phyloP scores from a whole-genome alignment of 148 eudicot genomes.

The Amaranthus hypochondriacus region DNA sequence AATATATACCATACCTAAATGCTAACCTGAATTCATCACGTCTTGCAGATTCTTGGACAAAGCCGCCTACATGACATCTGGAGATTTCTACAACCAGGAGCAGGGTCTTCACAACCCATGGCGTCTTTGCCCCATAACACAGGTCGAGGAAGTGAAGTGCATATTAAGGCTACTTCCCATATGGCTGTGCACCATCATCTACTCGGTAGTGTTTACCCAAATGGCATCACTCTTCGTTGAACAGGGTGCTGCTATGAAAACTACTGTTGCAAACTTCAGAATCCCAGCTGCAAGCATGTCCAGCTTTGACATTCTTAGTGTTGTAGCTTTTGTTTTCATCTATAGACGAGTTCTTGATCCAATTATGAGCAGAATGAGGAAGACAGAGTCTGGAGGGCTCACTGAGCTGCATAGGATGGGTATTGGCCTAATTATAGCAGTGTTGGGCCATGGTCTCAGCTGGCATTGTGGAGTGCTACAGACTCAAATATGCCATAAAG shows the following conservation, averaged over 20 bases:
- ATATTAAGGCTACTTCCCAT: constrained; percentile 72
- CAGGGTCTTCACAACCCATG: constrained; percentile 45
- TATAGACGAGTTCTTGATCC: constrained; percentile 63
- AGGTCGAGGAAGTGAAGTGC: constrained; percentile 92
- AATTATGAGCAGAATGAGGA: constrained; percentile 39
- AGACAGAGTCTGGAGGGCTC: constrained; percentile 47
- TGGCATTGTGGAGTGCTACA: constrained; percentile 60
- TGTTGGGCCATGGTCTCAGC: constrained; percentile 79
- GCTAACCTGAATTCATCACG: constrained; percentile 13
- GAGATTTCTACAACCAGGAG: constrained; percentile 35
- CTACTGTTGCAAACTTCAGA: constrained; percentile 47
- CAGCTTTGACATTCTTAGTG: constrained; percentile 86
- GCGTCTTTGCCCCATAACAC: constrained; percentile 78
- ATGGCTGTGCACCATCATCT: constrained; percentile 87
- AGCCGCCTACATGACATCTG: constrained; percentile 59
- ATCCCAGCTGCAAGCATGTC: constrained; percentile 96
- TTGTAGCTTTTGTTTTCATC: constrained; percentile 58
- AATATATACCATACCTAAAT: not conserved
- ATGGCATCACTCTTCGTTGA: constrained; percentile 90
- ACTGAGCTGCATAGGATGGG: constrained; percentile 93
- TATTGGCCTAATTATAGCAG: constrained; percentile 69
- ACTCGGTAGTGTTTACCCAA: constrained; percentile 84
- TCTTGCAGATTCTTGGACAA: constrained; percentile 62
- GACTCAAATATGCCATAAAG: constrained; percentile 59
- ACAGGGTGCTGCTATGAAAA: constrained; percentile 84